phyloP scores from a whole-genome alignment of 257 asterid genomes.

The Nicotiana noctiflora region DNA sequence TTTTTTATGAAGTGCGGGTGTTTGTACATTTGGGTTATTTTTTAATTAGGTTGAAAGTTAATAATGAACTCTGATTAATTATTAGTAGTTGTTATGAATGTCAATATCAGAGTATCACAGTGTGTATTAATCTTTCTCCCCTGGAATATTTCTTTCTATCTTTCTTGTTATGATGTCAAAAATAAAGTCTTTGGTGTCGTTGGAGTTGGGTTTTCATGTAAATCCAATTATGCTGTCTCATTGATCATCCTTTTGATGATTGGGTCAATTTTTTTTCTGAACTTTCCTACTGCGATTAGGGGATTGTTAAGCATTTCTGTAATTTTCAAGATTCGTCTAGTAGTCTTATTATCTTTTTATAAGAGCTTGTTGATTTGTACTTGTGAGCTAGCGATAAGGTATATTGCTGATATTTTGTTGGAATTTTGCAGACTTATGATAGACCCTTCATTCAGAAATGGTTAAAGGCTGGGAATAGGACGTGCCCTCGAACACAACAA shows the following conservation, averaged over 20 bases:
- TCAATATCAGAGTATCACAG: background rate
- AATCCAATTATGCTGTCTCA: background rate
- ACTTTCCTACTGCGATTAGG: background rate
- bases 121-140: background rate
- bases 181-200: background rate
- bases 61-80: background rate
- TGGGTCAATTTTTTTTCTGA: background rate
- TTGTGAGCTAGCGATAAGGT: background rate
- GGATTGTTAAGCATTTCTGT: background rate
- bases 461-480: slow-evolving; percentile 75
- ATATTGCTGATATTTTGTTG: background rate
- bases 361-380: background rate
- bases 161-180: too few relatives aligned
- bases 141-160: background rate
- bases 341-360: background rate
- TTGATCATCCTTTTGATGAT: background rate
- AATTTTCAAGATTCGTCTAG: background rate
- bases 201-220: background rate
- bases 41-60: background rate
- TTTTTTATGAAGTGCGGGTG: background rate
- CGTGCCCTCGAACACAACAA: slow-evolving; percentile 83
- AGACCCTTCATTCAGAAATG: slow-evolving; percentile 74
- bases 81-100: background rate
- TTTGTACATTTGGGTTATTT: background rate
- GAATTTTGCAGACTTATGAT: slow-evolving; percentile 73